These are phyloP conservation scores for Fraxinus pennsylvanica DNA, from an alignment of 257 asterid genomes.

Conservation along the genomic window DNA sequence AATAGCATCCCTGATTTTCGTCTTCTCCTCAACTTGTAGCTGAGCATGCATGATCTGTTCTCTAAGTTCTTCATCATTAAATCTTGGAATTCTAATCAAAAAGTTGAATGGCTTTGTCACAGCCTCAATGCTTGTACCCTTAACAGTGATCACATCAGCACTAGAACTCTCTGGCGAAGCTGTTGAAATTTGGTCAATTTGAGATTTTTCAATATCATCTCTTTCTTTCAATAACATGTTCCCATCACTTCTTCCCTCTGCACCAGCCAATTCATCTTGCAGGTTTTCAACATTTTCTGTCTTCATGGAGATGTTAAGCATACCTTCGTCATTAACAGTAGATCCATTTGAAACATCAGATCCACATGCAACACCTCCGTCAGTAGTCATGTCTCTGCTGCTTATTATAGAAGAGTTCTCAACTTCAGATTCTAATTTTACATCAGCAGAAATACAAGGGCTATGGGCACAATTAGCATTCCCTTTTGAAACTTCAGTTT, in stretches of 20 bases:
- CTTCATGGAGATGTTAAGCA: constrained; percentile 29
- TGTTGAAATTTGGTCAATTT: constrained; percentile 23
- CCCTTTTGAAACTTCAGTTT: constrained; percentile 30
- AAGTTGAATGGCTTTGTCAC: constrained; percentile 57
- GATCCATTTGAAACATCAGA: constrained; percentile 36
- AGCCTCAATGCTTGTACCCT: constrained; percentile 33
- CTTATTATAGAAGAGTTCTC: constrained; percentile 30
- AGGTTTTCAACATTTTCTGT: constrained; percentile 30
- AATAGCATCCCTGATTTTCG: background rate
- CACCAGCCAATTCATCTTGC: constrained; percentile 36
- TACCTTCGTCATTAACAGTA: constrained; percentile 29
- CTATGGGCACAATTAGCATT: constrained; percentile 25
- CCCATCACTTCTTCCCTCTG: constrained; percentile 21
- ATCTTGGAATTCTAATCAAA: constrained; percentile 69
- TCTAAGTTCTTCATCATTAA: constrained; percentile 58
- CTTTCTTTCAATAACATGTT: constrained; percentile 30
- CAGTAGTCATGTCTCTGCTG: constrained; percentile 31
- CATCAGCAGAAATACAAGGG: constrained; percentile 35
- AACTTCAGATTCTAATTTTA: constrained; percentile 37
- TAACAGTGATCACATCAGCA: constrained; percentile 13
- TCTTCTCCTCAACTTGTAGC: background rate
- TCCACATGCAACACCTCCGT: constrained; percentile 31
- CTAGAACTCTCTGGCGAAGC: constrained; percentile 50
- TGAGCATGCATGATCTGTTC: constrained; percentile 26
- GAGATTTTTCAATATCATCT: constrained; percentile 36